Base-by-base conservation (phyloP, 2,329 filamentous ascomycete genomes). In the Colletotrichum cuscutae region DNA sequence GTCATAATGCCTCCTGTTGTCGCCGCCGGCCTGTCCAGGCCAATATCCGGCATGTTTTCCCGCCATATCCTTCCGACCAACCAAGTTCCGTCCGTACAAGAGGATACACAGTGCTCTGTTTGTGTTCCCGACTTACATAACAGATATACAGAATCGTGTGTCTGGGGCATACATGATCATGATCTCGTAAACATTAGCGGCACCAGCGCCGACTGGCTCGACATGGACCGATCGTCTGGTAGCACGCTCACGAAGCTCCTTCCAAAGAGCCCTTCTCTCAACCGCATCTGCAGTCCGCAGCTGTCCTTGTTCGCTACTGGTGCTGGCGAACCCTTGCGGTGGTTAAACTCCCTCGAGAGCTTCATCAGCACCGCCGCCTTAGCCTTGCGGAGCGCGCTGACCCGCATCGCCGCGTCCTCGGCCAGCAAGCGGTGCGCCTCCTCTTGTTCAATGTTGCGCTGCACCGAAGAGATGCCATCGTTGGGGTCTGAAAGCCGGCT, bases 331-430 rank as follows among this genome's bases (percentile, higher is more conserved):
- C 53, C 32, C 28, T 66, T 76, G 53, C 65, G 69, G 35, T 32
- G 73, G 70, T 32, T 73, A 66, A 86, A 90, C 78, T 91, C 88
- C 68, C 85, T 85, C 76, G 85, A 87, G 63, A 92, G 84, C 76
- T 90, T 90, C 73, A 84, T 85, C 67, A 92, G 81, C 13, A 92
- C 89, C 0, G 89, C 88, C 74, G 90, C 89, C 78, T 89, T 90
- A 42, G 90, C 90, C 71, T 88, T 87, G 77, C 86, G 85, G 62
- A 92, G 82, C 11, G 89, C 88, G 75, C 84, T 87, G 5, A 84
- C 84, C 68, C 90, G 86, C 66, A 88, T 86, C 9, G 86, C 86
- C 3, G 86, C 84, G 76, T 92, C 89, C 74, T 91, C 87, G 24
- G 89, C 90, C 28, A 91, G 82, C 57, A 86, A 83, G 12, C 88